phyloP scores from a whole-genome alignment of 2,329 filamentous ascomycete species.

The Microsporum audouinii region DNA sequence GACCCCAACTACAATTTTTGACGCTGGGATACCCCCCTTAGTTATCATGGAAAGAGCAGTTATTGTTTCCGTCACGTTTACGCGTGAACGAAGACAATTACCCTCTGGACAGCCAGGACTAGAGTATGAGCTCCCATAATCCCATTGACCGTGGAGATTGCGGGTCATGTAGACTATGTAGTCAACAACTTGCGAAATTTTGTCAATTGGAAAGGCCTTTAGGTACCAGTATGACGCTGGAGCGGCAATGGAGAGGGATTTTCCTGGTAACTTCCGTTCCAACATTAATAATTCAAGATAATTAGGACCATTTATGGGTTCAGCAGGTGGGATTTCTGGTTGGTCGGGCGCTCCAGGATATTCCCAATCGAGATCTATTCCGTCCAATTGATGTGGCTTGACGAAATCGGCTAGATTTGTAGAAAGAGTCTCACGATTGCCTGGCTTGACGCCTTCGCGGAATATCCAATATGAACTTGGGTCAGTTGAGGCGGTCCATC shows the following conservation, averaged over 20 bases:
- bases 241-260: conserved; percentile 19
- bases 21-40: too few species aligned
- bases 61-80: too few species aligned
- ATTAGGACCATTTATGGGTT: too few species aligned
- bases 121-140: conserved; percentile 10
- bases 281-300: not conserved
- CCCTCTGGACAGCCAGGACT: too few species aligned
- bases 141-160: conserved; percentile 23
- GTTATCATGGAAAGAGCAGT: too few species aligned
- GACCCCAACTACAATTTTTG: too few species aligned
- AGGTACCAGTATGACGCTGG: conserved; percentile 25
- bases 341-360: conserved; percentile 22
- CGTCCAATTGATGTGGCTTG: conserved; percentile 30
- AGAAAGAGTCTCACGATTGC: conserved; percentile 30
- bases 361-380: conserved; percentile 31
- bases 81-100: too few species aligned
- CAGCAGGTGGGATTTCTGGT: too few species aligned
- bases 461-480: conserved; percentile 30
- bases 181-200: conserved; percentile 19
- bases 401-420: conserved; percentile 33
- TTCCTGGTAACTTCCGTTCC: conserved; percentile 13
- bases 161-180: conserved; percentile 31
- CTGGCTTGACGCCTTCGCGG: conserved; percentile 25
- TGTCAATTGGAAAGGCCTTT: conserved; percentile 18
- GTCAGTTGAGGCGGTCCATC: conserved; percentile 21